Conservation (phyloP, 1,139 yeast genomes). For the Pneumocystis wakefieldiae region DNA sequence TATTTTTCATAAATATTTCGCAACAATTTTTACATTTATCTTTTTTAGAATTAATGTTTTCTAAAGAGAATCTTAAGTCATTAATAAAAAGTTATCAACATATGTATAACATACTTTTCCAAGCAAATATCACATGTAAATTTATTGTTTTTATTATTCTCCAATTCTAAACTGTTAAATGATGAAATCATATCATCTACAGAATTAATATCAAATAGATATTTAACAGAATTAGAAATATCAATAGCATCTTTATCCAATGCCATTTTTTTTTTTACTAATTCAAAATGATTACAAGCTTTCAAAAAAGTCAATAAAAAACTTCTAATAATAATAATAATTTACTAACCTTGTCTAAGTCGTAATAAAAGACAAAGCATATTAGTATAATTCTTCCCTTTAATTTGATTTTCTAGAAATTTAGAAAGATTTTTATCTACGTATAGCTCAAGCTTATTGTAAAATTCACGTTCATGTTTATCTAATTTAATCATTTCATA, state of each 20-base stretch:
- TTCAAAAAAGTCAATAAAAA: constrained; percentile 4
- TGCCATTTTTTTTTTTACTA: constrained; percentile 1
- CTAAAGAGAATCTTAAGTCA: constrained; percentile 6
- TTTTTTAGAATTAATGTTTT: constrained; percentile 3
- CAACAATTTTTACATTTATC: constrained; percentile 1
- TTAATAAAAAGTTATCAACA: constrained; percentile 5
- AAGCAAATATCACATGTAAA: constrained; percentile 9
- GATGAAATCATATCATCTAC: constrained; percentile 10
- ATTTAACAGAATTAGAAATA: neutral
- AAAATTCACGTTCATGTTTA: constrained; percentile 47
- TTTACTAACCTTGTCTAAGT: constrained; percentile 57
- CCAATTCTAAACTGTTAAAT: constrained; percentile 9
- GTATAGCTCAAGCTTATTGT: constrained; percentile 49
- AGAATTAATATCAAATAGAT: neutral
- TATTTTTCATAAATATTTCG: neutral
- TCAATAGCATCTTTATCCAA: neutral
- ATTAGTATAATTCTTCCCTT: constrained; percentile 54
- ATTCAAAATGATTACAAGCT: constrained; percentile 3
- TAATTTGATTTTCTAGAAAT: constrained; percentile 40
- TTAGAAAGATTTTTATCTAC: constrained; percentile 59
- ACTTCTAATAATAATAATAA: constrained; percentile 57
- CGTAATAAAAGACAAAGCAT: constrained; percentile 70
- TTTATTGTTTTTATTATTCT: neutral
- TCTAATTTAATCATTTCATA: constrained; percentile 54
- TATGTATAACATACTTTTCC: constrained; percentile 3